Percentiles rank a stretch among this genome's conserved stretches.
Evolutionary conservation across 2,329 filamentous ascomycete species (phyloP).

Genomic region (Fusarium abutilonis): DNA sequence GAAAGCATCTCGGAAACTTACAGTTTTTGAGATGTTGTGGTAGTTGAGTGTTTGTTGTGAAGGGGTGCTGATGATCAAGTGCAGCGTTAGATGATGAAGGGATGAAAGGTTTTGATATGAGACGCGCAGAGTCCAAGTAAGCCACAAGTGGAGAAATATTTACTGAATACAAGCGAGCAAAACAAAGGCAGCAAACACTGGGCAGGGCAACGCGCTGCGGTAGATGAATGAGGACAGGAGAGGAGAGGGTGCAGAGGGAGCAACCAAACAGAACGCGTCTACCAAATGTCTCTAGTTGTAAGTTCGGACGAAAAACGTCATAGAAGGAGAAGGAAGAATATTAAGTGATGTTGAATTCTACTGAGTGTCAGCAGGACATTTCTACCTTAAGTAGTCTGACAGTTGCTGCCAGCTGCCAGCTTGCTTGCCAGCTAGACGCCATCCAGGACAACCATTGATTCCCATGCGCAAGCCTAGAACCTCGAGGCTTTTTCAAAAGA

Average conservation of each 20-base stretch:
- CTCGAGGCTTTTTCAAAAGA: no score
- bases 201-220: not conserved
- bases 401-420: conserved; percentile 16
- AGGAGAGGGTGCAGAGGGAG: conserved; percentile 1
- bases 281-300: not conserved
- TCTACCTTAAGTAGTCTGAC: conserved; percentile 7
- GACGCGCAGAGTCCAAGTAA: not conserved
- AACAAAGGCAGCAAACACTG: not conserved
- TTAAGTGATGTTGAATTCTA: not conserved
- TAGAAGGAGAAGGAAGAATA: not conserved
- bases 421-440: not conserved
- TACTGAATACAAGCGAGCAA: not conserved
- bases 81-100: not conserved
- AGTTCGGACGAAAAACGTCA: not conserved
- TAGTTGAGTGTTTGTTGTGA: conserved; percentile 6
- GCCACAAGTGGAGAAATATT: not conserved
- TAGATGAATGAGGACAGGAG: conserved; percentile 1
- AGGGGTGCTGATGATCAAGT: conserved; percentile 3
- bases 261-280: conserved; percentile 13
- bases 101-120: not conserved
- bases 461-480: not conserved
- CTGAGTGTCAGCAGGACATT: not conserved
- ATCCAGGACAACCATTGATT: not conserved
- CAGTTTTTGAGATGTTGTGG: conserved; percentile 5
- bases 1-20: not conserved